Percentiles rank a stretch among this genome's conserved stretches.
phyloP scores from a whole-genome alignment of 352 stramenopile species.

The Peronospora belbahrii region DNA sequence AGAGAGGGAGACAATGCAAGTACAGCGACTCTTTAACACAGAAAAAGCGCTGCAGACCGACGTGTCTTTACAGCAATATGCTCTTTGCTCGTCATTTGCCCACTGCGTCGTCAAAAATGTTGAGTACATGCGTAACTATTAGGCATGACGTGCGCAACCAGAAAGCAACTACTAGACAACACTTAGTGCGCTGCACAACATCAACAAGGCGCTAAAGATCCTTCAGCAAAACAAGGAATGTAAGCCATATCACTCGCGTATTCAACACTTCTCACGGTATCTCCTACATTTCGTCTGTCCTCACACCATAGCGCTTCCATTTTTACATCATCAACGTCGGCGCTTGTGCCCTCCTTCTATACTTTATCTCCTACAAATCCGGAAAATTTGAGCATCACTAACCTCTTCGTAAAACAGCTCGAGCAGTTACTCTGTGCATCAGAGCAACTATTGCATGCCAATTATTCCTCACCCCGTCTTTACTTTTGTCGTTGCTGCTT shows the following conservation, averaged over 20 bases:
- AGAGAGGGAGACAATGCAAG: too few relatives aligned
- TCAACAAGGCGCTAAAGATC: constrained; percentile 51
- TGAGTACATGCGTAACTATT: constrained; percentile 56
- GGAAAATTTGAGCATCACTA: constrained; percentile 25
- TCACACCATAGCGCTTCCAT: constrained; percentile 43
- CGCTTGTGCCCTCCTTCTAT: constrained; percentile 28
- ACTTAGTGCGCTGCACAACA: constrained; percentile 68
- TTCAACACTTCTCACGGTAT: background rate
- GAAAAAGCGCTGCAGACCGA: too few relatives aligned
- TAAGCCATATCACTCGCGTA: background rate
- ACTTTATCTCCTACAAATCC: constrained; percentile 39
- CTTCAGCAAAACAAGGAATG: constrained; percentile 57
- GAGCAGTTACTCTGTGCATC: too few relatives aligned
- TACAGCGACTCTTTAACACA: too few relatives aligned
- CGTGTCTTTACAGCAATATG: too few relatives aligned
- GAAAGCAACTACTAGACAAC: constrained; percentile 29
- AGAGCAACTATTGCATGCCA: too few relatives aligned
- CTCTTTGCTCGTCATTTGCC: too few relatives aligned
- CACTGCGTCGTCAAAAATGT: constrained; percentile 62
- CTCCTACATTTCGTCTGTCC: background rate
- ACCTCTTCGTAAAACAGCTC: too few relatives aligned
- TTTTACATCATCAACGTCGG: constrained; percentile 42
- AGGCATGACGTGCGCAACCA: constrained; percentile 27
- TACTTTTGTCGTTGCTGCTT: constrained; percentile 85
- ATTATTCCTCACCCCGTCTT: background rate